A percentile compares a stretch with the other conserved stretches of the same genome.
These are phyloP conservation scores for Carpinus viminea DNA, from an alignment of 306 rosid genomes.

Conservation along the genomic window DNA sequence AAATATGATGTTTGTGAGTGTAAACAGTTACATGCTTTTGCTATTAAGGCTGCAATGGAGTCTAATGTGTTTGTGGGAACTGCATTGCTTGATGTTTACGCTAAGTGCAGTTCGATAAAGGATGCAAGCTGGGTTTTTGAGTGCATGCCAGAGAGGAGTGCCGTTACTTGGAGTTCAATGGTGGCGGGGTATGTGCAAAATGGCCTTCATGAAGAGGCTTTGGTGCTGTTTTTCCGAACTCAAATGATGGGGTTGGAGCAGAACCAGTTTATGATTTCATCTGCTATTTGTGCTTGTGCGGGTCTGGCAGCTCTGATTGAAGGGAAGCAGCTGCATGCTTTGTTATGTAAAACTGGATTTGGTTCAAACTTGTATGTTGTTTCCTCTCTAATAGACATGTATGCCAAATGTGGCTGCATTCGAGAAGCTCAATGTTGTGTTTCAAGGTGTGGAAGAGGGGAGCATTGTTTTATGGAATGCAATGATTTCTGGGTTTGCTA, in stretches of 20 bases:
- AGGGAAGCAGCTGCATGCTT: constrained; percentile 78
- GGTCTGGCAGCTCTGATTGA: constrained; percentile 66
- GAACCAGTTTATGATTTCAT: constrained; percentile 67
- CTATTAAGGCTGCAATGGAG: constrained; percentile 62
- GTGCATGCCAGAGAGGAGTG: constrained; percentile 64
- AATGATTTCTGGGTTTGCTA: constrained; percentile 79
- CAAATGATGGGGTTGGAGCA: constrained; percentile 42
- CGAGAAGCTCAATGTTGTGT: constrained; percentile 61
- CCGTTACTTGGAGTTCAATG: constrained; percentile 93
- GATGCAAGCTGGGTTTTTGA: constrained; percentile 61
- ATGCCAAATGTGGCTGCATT: constrained; percentile 85
- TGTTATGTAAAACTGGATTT: constrained; percentile 61
- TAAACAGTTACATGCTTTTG: constrained; percentile 70
- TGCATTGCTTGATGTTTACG: constrained; percentile 76
- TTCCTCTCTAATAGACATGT: constrained; percentile 82
- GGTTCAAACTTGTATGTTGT: constrained; percentile 50
- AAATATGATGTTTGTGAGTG: constrained; percentile 60
- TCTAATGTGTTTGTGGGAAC: constrained; percentile 81
- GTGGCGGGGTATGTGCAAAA: constrained; percentile 72
- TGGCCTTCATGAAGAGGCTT: constrained; percentile 68
- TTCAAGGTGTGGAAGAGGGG: constrained; percentile 48
- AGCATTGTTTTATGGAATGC: constrained; percentile 75
- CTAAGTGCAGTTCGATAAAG: constrained; percentile 61
- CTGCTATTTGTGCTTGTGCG: constrained; percentile 74
- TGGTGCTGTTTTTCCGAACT: constrained; percentile 62